Evolutionary conservation across 2,329 filamentous ascomycete species (phyloP), one percentile per base, ranked within the genome.

Genomic region (Epichloe glyceriae): DNA sequence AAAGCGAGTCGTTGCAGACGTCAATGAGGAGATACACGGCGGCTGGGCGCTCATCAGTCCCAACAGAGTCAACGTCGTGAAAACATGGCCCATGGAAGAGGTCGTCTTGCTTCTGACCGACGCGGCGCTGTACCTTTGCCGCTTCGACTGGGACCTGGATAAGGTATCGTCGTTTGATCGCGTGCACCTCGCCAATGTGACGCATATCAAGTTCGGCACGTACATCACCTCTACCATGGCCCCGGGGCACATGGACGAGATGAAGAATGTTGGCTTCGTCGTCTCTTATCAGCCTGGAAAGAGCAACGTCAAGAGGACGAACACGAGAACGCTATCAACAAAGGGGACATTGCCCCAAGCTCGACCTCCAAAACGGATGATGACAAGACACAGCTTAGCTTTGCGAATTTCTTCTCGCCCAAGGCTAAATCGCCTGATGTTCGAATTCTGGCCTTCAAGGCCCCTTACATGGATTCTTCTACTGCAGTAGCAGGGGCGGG

Each of bases 81-180:
- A 73, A 48, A 78, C 85, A 3, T 73, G 83, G 38, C 85, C 88
- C 0, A 86, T 97, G 57, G 88, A 95, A 60, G 91, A 98, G 62
- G 85, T 85, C 0, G 86, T 98, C 1, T 73, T 98, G 1, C 73
- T 98, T 0, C 72, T 98, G 34, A 97, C 93, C 0, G 85, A 95
- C 56, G 75, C 76, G 0, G 91, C 89, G 0, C 65, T 97, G 3
- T 97, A 97, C 63, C 82, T 88, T 54, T 96, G 90, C 64, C 82
- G 87, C 14, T 90, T 97, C 59, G 89, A 97, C 66, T 97, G 91
- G 89, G 86, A 86, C 55, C 83, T 89, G 7, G 93, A 97, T 69
- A 97, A 97, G 64, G 87, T 98, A 1, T 84, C 85, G 12, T 89
- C 86, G 0, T 97, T 96, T 64, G 90, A 97, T 68, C 78, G 90